Base-by-base conservation (phyloP, 768 basidiomycete genomes). In the Auricularia heimuer region DNA sequence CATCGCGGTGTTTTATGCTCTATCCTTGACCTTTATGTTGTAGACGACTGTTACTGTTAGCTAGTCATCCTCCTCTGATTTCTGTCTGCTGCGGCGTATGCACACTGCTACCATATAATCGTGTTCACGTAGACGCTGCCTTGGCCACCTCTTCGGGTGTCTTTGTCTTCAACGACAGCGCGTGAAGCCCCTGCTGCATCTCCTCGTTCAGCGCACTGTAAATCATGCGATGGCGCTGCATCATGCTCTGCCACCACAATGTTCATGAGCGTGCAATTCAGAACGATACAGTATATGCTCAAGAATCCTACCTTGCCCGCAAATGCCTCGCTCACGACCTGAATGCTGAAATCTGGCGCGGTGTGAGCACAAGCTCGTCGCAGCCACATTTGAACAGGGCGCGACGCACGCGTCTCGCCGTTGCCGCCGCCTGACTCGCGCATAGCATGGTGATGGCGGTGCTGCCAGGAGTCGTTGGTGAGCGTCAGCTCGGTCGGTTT, bases 361-460 rank as follows among this genome's bases (percentile, higher is more conserved):
- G 62, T 62, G 36, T 42, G 8, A 54, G 42, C 67, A 66, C 66
- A 64, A 21, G 56, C 47, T 69, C 69, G 70, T 73, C 36, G 34
- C 37, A 34, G 67, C 37, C 65, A 71, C 69, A 70, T 68, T 3
- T 37, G 33, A 34, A 44, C 70, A 66, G 61, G 67, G 68, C 63
- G 44, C 63, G 60, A 83, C 88, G 70, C 80, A 94, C 92, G 92
- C 61, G 92, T 90, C 80, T 93, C 92, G 65, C 85, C 86, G 71
- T 80, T 85, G 54, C 82, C 83, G 68, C 83, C 85, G 64, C 81
- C 83, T 74, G 84, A 79, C 54, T 80, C 85, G 72, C 82, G 82
- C 92, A 94, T 94, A 60, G 92, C 80, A 64, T 82, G 81, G 76
- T 94, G 92, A 77, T 93, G 88, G 71, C 88, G 83, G 75, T 94